phyloP scores from a whole-genome alignment of 495 filamentous ascomycete species.

The Penicillium crystallinum region DNA sequence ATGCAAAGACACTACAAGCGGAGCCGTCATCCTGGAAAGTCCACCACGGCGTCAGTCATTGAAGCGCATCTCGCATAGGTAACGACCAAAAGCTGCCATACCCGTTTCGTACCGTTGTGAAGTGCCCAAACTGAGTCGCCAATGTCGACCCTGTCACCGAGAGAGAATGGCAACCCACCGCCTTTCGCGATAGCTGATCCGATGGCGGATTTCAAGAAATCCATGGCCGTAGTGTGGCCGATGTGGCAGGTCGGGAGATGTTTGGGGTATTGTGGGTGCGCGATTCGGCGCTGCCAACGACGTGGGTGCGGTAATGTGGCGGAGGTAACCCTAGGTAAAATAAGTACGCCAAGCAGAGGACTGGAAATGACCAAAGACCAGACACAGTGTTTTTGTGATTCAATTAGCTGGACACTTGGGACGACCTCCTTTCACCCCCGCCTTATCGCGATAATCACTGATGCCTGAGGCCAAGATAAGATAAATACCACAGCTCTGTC shows the following conservation, averaged over 20 bases:
- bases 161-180: slow-evolving; percentile 82
- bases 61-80: neutral
- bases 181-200: slow-evolving; percentile 94
- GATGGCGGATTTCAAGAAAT: slow-evolving; percentile 95
- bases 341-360: neutral
- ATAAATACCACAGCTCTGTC: neutral
- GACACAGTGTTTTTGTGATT: neutral
- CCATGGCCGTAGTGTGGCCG: slow-evolving; percentile 52
- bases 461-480: slow-evolving; percentile 8
- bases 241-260: slow-evolving; percentile 3
- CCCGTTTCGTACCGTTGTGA: slow-evolving; percentile 84
- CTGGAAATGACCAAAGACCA: neutral
- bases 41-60: neutral
- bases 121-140: slow-evolving; percentile 90
- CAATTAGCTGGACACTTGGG: neutral
- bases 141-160: slow-evolving; percentile 84
- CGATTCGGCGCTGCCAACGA: slow-evolving; percentile 6
- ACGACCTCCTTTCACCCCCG: slow-evolving; percentile 17
- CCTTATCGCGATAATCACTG: slow-evolving; percentile 14
- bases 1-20: slow-evolving; percentile 92
- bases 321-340: neutral
- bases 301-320: neutral
- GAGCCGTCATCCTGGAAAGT: slow-evolving; percentile 78
- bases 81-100: slow-evolving; percentile 39
- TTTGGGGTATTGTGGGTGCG: slow-evolving; percentile 7